A percentile compares a stretch with the other conserved stretches of the same genome.
Evolutionary conservation across 1,139 yeast genomes (phyloP).

Genomic region (Debaryomyces subglobosus): DNA sequence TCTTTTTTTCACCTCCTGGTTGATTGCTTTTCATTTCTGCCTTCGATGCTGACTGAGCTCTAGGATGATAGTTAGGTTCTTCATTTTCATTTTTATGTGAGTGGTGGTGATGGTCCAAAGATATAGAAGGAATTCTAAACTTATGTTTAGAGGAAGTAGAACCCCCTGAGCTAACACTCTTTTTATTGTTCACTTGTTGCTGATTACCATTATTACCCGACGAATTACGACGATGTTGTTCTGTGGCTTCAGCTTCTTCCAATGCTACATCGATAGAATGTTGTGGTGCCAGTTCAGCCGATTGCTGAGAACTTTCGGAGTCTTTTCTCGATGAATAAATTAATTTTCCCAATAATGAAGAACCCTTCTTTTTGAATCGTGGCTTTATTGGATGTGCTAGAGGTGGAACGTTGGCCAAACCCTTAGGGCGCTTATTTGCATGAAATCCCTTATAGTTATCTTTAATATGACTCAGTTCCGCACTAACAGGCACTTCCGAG

Average conservation of each 20-base stretch:
- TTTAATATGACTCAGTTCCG: conserved; percentile 15
- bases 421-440: conserved; percentile 36
- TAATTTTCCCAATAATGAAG: conserved; percentile 50
- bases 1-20: background rate
- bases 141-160: conserved; percentile 20
- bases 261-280: background rate
- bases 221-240: conserved; percentile 1
- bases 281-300: conserved; percentile 5
- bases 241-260: conserved; percentile 5
- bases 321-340: conserved; percentile 48
- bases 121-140: conserved; percentile 41
- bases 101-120: conserved; percentile 31
- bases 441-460: conserved; percentile 55
- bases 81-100: conserved; percentile 11
- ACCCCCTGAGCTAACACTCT: conserved; percentile 23
- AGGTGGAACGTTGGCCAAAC: conserved; percentile 46
- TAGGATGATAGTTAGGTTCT: background rate
- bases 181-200: conserved; percentile 13
- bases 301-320: conserved; percentile 23
- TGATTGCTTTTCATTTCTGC: background rate
- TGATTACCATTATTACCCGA: background rate
- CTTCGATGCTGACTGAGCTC: background rate
- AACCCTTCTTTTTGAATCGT: conserved; percentile 45
- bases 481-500: background rate
- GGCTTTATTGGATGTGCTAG: conserved; percentile 55